Evolutionary conservation across 1,139 yeast genomes (phyloP), one percentile per base, ranked within the genome.

Genomic region (Hyphopichia wangnamkhiaoensis): DNA sequence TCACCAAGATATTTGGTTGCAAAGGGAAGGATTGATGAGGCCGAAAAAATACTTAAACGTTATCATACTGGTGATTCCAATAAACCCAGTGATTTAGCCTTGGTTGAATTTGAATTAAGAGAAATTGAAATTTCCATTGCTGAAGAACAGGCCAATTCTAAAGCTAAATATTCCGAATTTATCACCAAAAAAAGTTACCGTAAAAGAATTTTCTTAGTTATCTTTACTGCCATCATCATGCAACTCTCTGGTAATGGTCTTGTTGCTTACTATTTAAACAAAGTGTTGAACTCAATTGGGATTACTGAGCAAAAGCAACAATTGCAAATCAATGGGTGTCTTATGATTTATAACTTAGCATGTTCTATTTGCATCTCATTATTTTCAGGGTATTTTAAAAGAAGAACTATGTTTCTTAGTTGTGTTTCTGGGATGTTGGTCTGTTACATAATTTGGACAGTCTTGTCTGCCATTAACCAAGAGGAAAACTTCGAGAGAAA

Each of bases 221-320:
- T 58, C 26, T 62, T 63, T 48, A 53, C 65, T 29, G 66, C 68
- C 28, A 47, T 60, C 17, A 58, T 71, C 52, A 68, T 70, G 66
- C 79, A 76, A 49, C 63, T 75, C 40, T 68, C 75, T 30, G 82
- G 82, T 50, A 75, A 74, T 45, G 79, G 78, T 38, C 61, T 76
- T 38, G 76, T 76, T 17, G 71, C 79, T 1, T 76, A 75, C 59
- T 76, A 76, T 53, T 58, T 77, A 46, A 67, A 65, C 38, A 65
- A 65, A 45, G 80, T 76, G 19, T 63, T 76, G 50, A 56, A 64
- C 42, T 67, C 78, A 9, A 72, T 76, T 49, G 80, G 81, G 40
- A 70, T 74, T 46, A 74, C 74, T 24, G 63, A 62, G 6, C 56
- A 68, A 10, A 53, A 58, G n/a, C 57, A 55, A 44, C 79, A 76